A percentile compares a stretch with the other conserved stretches of the same genome.
Evolutionary conservation across 169 alveolate species (phyloP).

Genomic region (Plasmodium fragile): DNA sequence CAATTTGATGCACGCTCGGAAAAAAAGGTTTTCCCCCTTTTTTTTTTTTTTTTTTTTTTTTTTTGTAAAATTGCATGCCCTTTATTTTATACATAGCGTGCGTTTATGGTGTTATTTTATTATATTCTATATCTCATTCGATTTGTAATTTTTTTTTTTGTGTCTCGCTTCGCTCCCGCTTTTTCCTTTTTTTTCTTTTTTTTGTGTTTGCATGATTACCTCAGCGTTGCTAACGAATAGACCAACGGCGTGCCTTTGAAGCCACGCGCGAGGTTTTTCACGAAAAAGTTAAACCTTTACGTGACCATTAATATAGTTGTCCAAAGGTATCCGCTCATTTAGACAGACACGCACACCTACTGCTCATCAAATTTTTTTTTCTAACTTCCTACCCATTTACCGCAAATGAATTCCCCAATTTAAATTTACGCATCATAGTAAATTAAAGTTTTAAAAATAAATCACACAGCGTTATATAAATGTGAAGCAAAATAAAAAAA

Average conservation of each 20-base stretch:
- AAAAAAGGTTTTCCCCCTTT: background rate
- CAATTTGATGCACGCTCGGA: conserved; percentile 13
- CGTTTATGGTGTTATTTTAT: background rate
- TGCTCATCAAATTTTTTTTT: background rate
- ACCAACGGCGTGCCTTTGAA: background rate
- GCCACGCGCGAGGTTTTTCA: background rate
- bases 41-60: background rate
- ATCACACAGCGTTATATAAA: background rate
- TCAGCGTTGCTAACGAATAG: background rate
- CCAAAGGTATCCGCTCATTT: background rate
- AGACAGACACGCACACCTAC: background rate
- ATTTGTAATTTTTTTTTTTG: background rate
- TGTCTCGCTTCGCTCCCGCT: background rate
- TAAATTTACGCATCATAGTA: background rate
- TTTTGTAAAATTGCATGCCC: conserved; percentile 14
- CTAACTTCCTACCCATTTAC: background rate
- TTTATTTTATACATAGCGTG: background rate
- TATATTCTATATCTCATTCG: background rate
- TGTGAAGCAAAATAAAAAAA: background rate
- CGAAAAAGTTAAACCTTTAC: background rate
- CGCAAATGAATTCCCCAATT: background rate
- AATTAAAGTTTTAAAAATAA: background rate
- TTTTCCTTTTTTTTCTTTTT: background rate
- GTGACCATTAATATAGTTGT: background rate
- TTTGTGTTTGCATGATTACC: background rate